Evolutionary conservation across 805 yeast species (phyloP).

Genomic region (Wickerhamiella vanderwaltii): DNA sequence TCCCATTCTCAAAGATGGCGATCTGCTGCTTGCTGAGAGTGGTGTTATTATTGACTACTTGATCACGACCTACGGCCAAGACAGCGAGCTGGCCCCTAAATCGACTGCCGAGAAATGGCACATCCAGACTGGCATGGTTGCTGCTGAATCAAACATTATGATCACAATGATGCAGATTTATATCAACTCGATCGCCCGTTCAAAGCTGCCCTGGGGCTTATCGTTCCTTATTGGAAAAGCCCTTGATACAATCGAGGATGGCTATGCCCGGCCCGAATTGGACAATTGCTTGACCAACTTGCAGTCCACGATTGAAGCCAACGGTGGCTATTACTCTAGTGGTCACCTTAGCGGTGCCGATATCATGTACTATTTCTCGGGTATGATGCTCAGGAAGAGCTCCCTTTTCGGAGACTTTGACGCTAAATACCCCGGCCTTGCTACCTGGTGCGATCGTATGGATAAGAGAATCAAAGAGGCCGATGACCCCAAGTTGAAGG

Average conservation of each 20-base stretch:
- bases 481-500: neutral
- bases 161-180: constrained; percentile 33
- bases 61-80: constrained; percentile 37
- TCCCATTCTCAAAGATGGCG: constrained; percentile 42
- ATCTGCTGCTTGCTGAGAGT: constrained; percentile 40
- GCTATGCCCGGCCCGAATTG: constrained; percentile 39
- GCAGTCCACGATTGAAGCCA: constrained; percentile 32
- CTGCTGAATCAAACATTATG: constrained; percentile 49
- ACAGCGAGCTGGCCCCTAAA: constrained; percentile 29
- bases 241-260: constrained; percentile 35
- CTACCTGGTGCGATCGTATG: constrained; percentile 16
- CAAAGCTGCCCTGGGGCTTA: constrained; percentile 6
- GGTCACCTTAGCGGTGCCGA: constrained; percentile 48
- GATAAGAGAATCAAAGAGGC: constrained; percentile 5
- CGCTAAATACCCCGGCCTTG: constrained; percentile 16
- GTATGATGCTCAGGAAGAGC: constrained; percentile 1
- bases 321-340: constrained; percentile 46
- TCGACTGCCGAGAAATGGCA: constrained; percentile 31
- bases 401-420: constrained; percentile 1
- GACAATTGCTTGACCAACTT: constrained; percentile 31
- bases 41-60: constrained; percentile 46
- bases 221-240: constrained; percentile 30
- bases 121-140: constrained; percentile 41
- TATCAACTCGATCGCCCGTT: constrained; percentile 25
- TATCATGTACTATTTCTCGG: constrained; percentile 28